Evolutionary conservation across 2,329 filamentous ascomycete genomes (phyloP).

Genomic region (Penicillium thymicola): DNA sequence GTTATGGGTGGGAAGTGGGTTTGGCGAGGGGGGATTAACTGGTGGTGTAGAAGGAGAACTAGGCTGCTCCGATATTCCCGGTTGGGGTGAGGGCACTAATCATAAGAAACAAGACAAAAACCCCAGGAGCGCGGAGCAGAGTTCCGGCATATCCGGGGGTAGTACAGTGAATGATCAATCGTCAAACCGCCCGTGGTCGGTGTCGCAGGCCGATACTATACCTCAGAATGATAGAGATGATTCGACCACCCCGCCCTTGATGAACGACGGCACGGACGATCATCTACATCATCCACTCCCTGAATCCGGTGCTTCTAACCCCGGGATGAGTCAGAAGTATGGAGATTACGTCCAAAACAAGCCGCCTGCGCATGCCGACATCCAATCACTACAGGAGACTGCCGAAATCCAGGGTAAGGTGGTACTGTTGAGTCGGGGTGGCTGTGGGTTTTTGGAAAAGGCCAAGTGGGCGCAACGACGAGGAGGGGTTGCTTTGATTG

Average conservation of each 20-base stretch:
- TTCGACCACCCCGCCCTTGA: constrained; percentile 21
- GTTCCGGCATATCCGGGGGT: constrained; percentile 23
- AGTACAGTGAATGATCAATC: constrained; percentile 22
- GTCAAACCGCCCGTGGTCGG: constrained; percentile 22
- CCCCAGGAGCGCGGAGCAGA: constrained; percentile 20
- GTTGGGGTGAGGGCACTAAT: constrained; percentile 67
- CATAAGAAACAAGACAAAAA: constrained; percentile 31
- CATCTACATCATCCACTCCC: constrained; percentile 64
- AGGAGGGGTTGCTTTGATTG: constrained; percentile 84
- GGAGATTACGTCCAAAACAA: constrained; percentile 33
- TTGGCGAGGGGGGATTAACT: constrained; percentile 64
- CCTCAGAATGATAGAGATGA: constrained; percentile 19
- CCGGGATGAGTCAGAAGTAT: constrained; percentile 34
- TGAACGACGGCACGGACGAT: constrained; percentile 79
- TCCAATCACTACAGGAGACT: constrained; percentile 84
- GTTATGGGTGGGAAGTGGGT: constrained; percentile 90
- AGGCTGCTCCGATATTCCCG: constrained; percentile 90
- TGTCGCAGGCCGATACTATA: constrained; percentile 23
- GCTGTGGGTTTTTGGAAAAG: constrained; percentile 95
- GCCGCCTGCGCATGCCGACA: constrained; percentile 69
- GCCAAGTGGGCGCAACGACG: constrained; percentile 94
- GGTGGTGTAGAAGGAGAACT: constrained; percentile 71
- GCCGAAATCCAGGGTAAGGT: constrained; percentile 93
- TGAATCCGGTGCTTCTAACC: constrained; percentile 40
- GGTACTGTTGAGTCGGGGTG: constrained; percentile 84